A percentile compares a stretch with the other conserved stretches of the same genome.
These are phyloP conservation scores for Ophiostoma piceae DNA, from an alignment of 2,329 filamentous ascomycete species.

Conservation along the genomic window DNA sequence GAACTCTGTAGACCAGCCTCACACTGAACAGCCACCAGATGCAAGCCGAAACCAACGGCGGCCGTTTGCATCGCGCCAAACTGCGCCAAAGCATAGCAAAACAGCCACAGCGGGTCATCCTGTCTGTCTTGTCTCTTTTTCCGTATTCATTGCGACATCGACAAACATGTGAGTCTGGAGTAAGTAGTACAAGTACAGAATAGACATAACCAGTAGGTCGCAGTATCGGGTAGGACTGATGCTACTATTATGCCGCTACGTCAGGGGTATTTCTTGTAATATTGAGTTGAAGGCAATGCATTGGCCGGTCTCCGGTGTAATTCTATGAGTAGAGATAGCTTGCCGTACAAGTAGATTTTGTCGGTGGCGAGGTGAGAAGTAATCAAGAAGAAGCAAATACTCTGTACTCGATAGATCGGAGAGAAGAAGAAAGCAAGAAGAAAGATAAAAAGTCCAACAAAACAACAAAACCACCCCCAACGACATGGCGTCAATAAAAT, in stretches of 20 bases:
- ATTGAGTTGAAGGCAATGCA: not conserved
- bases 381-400: not conserved
- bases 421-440: not conserved
- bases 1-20: no score
- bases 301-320: not conserved
- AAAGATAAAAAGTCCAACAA: not conserved
- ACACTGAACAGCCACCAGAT: no score
- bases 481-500: not conserved
- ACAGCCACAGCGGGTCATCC: no score
- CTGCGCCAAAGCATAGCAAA: no score
- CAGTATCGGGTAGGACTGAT: not conserved
- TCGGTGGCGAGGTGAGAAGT: no score
- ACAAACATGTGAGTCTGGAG: not conserved
- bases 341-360: not conserved
- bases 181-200: not conserved
- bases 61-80: not conserved
- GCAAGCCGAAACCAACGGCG: not conserved
- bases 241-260: not conserved
- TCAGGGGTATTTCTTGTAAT: conserved; percentile 1
- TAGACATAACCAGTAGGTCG: not conserved
- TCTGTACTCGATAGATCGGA: no score
- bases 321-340: not conserved
- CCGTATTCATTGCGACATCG: not conserved
- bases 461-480: not conserved
- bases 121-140: not conserved